Evolutionary conservation across 1,139 yeast species (phyloP), one percentile per base, ranked within the genome.

Genomic region (Zygoascus meyerae): DNA sequence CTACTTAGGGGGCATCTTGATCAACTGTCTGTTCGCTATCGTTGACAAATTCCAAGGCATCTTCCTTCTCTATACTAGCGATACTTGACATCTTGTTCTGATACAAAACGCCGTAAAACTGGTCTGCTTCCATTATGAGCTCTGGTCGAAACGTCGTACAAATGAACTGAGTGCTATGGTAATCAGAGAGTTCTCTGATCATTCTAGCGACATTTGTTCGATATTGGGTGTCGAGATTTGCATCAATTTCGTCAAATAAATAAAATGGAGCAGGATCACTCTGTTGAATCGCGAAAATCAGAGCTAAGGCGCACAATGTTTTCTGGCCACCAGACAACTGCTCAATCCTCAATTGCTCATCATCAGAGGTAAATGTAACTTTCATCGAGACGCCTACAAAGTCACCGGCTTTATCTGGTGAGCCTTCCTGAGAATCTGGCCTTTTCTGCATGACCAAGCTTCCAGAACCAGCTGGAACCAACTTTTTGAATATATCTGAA

Each of bases 211-310:
- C 96, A 0, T 96, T 81, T 0, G 86, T 78, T 58, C 98, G 77
- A 63, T 90, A 90, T 61, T 87, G 96, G 2, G 95, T 80, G 67
- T 92, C 99, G 52, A 92, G 73, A 56, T 92, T 92, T 7, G 97
- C 97, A 68, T 92, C 98, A 51, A 92, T 84, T 70, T 92, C 98
- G 65, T 92, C 98, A 66, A 92, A 89, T 46, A 92, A 69, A 62
- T 92, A 92, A 64, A 92, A 92, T 43, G 98, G 97, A 2, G 97
- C 97, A 8, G 97, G 97, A 57, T 92, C 97, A 56, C 95, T 86
- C 62, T 77, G 80, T 68, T 92, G 98, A 52, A 92, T 87, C 3
- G 98, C 97, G 52, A 92, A 74, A 53, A 92, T 90, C 45, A 92
- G 74, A 0, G 97, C 90, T 56, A 92, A 80, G 1, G 98, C 97